Percentiles rank a stretch among this genome's conserved stretches.
These are phyloP conservation scores for Sporothrix variecibatus DNA, from an alignment of 2,329 filamentous ascomycete genomes.

Conservation along the genomic window DNA sequence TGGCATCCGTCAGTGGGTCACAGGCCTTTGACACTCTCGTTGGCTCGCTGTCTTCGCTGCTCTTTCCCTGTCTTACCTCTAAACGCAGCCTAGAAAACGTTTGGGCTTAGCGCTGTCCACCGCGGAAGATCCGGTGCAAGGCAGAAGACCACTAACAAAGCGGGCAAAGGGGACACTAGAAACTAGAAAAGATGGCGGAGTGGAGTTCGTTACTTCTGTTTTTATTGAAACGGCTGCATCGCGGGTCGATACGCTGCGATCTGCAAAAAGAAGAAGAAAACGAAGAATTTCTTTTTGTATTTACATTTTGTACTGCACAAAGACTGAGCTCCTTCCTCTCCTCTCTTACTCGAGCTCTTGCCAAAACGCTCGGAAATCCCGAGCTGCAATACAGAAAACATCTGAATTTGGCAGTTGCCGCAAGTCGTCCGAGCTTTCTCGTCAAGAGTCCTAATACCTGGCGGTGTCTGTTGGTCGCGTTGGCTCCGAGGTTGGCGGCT, in stretches of 20 bases:
- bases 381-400: background rate
- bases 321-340: background rate
- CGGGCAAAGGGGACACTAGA: background rate
- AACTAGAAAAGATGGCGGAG: background rate
- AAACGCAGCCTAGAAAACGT: background rate
- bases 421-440: background rate
- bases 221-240: background rate
- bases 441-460: background rate
- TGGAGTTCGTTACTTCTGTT: background rate
- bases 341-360: background rate
- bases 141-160: background rate
- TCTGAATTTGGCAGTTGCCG: background rate
- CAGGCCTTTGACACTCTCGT: background rate
- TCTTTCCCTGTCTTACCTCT: background rate
- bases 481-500: background rate
- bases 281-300: background rate
- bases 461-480: background rate
- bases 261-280: background rate
- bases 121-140: conserved; percentile 17
- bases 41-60: background rate
- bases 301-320: no score
- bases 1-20: background rate
- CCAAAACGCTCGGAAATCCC: background rate
- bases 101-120: conserved; percentile 15
- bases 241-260: background rate